Base-by-base conservation (phyloP, 2,329 filamentous ascomycete genomes). In the Ascochyta clinopodiicola region DNA sequence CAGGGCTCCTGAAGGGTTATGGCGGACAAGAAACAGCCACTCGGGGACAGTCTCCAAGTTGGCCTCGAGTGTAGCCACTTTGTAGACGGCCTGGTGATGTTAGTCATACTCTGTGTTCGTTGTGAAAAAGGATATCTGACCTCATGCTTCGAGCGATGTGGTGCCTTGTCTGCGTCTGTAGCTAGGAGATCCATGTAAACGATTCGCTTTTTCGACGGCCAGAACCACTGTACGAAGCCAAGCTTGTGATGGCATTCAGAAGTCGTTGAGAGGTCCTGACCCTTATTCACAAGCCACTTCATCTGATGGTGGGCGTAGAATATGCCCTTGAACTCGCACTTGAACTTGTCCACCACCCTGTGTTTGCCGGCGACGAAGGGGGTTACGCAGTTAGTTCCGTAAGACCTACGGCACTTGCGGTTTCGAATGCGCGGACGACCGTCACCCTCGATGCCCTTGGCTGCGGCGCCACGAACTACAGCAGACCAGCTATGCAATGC, bases 401-500 rank as follows among this genome's bases (percentile, higher is more conserved):
- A 73, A 19, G 63, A 19, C 1, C 66, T 42, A 4, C 69, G 64
- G 19, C 59, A 63, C 25, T 68, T 69, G 13, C 68, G 63, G 0
- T 53, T 51, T 36, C 35, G 36, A 27, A 69, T 48, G 0, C 38
- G 1, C 0, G n/a, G 12, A n/a, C 12, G 12, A 0, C 17, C 38
- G 9, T 54, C 48, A 2, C 43, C 49, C 36, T 72, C 63, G 1
- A 73, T 57, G 1, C 69, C 69, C 44, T 68, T 70, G 1, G 44
- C 56, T 0, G 51, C 53, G 1, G 70, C 67, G n/a, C 66, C 67
- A 12, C 70, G 62, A 8, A 52, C 65, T 1, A 72, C 53, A 3
- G 69, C 67, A 0, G 66, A 68, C 70, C 70, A 73, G 0, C 69
- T 71, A 27, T 13, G 5, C 0, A 12, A 17, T 3, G 25, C n/a